Evolutionary conservation across 345 rosid genomes (phyloP).

Genomic region (Aquilaria yunnanensis): DNA sequence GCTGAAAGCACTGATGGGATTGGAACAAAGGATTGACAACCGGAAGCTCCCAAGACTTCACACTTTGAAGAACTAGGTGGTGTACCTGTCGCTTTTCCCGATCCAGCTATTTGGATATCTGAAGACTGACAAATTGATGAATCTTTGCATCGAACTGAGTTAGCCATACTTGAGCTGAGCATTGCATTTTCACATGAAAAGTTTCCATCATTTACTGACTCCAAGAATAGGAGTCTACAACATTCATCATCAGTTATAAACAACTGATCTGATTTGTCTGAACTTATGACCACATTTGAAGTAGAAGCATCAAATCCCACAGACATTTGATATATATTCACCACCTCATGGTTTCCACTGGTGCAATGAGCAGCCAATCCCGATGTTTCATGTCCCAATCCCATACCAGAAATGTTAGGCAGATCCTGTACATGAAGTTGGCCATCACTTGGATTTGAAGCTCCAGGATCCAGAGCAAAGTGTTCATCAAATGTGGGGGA

Average conservation of each 20-base stretch:
- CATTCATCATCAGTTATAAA: slow-evolving; percentile 86
- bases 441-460: slow-evolving; percentile 35
- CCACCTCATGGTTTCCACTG: slow-evolving; percentile 35
- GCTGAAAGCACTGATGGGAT: slow-evolving; percentile 26
- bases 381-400: slow-evolving; percentile 40
- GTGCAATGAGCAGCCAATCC: slow-evolving; percentile 36
- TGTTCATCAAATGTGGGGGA: slow-evolving; percentile 40
- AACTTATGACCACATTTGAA: slow-evolving; percentile 28
- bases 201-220: slow-evolving; percentile 34
- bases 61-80: slow-evolving; percentile 35
- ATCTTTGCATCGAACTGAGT: slow-evolving; percentile 30
- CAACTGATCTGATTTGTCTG: slow-evolving; percentile 40
- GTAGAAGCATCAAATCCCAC: slow-evolving; percentile 36
- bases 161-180: slow-evolving; percentile 31
- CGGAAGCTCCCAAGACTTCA: slow-evolving; percentile 37
- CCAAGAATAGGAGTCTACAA: slow-evolving; percentile 69
- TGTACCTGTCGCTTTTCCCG: slow-evolving; percentile 27
- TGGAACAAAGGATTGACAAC: slow-evolving; percentile 33
- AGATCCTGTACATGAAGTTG: slow-evolving; percentile 40
- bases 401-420: slow-evolving; percentile 41
- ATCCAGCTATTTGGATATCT: slow-evolving; percentile 35
- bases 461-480: slow-evolving; percentile 30
- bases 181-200: slow-evolving; percentile 35
- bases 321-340: slow-evolving; percentile 37
- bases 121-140: slow-evolving; percentile 27